Base-by-base conservation (phyloP, 768 basidiomycete species). In the Boletus rubropictus region DNA sequence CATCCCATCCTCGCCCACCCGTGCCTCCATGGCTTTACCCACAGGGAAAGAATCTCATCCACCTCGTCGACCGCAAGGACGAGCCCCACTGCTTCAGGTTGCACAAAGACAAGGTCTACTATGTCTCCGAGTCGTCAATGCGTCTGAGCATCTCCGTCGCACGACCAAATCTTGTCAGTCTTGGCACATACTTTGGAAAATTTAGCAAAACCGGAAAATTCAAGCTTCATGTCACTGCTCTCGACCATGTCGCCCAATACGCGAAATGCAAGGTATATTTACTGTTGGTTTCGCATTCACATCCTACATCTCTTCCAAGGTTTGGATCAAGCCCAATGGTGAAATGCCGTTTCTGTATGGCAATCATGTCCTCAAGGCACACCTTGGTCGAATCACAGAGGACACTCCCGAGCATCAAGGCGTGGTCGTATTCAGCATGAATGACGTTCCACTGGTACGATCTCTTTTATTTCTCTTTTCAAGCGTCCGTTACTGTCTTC, bases 331-430 rank as follows among this genome's bases (percentile, higher is more conserved):
- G 68, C 86, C 94, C 21, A 95, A 98, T 55, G 96, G 96, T 61
- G 96, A 99, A 70, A 95, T 99, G 86, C 96, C 96, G 1, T 99
- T 95, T 77, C 72, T 99, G 31, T 99, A 99, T 61, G 96, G 96
- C 47, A 99, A 99, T 63, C 94, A 99, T 70, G 85, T 98, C 49
- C 80, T 97, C 53, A 99, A 98, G 70, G 96, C 96, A 8, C 96
- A 99, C 69, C 74, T 99, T n/a, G 96, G 96, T 15, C 80, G 95
- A 50, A 97, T 98, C 64, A 97, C 96, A 39, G 96, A 99, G 64
- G 96, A 99, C 61, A 95, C 94, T 3, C 94, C 95, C 10, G 96
- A 99, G 62, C 95, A 99, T 63, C 96, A 98, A 63, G 96, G 96
- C 38, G 96, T 98, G 2, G 89, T 98, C 12, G 83, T 98, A 21